Evolutionary conservation across 495 filamentous ascomycete species (phyloP).

Genomic region (Penicillium steckii): DNA sequence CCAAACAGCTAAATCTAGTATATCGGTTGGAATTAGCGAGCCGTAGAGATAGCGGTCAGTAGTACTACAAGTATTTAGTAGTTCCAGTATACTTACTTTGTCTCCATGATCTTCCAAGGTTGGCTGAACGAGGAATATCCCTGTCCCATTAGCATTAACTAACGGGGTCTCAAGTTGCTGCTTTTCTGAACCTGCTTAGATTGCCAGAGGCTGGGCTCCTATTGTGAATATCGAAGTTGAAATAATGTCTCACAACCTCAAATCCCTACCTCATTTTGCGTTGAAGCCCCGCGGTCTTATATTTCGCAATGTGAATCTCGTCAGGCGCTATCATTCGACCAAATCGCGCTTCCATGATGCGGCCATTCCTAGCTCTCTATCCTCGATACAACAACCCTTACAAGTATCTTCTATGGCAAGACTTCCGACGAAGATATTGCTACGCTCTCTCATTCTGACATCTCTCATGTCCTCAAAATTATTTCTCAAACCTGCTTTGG

Average conservation of each 20-base stretch:
- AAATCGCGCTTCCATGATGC: slow-evolving; percentile 19
- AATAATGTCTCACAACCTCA: too few relatives aligned
- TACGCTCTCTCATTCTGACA: slow-evolving; percentile 74
- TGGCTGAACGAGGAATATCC: too few relatives aligned
- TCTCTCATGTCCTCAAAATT: slow-evolving; percentile 72
- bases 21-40: slow-evolving; percentile 4
- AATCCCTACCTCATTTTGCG: neutral
- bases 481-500: slow-evolving; percentile 63
- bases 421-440: slow-evolving; percentile 63
- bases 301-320: neutral
- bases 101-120: too few relatives aligned
- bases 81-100: too few relatives aligned
- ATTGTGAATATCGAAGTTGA: too few relatives aligned
- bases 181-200: too few relatives aligned
- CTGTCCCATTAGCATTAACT: too few relatives aligned
- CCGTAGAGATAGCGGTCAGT: neutral
- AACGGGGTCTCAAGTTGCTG: too few relatives aligned
- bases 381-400: slow-evolving; percentile 7
- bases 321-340: slow-evolving; percentile 17
- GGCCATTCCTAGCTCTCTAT: neutral
- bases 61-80: too few relatives aligned
- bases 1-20: neutral
- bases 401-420: slow-evolving; percentile 55
- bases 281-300: neutral
- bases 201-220: too few relatives aligned